Conservation (phyloP, 805 yeast species). For the Saccharomycopsis sp. region DNA sequence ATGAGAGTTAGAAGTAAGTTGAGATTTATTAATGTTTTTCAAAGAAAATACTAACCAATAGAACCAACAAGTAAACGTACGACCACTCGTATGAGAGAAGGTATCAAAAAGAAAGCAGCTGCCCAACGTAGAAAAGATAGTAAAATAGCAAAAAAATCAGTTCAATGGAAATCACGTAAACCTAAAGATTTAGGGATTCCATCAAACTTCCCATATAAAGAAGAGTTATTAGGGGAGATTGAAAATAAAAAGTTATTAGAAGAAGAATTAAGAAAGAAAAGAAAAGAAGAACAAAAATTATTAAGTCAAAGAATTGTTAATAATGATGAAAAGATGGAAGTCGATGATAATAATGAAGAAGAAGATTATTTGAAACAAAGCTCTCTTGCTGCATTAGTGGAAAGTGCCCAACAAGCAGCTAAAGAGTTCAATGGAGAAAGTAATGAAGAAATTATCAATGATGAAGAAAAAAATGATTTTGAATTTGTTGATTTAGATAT, state of each 20-base stretch:
- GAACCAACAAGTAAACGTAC: conserved; percentile 65
- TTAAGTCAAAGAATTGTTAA: conserved; percentile 29
- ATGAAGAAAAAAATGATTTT: conserved; percentile 35
- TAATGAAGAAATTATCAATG: conserved; percentile 31
- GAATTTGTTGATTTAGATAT: conserved; percentile 36
- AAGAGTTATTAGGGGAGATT: conserved; percentile 60
- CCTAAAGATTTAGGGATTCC: conserved; percentile 95
- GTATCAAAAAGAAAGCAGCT: conserved; percentile 89
- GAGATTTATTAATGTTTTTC: background rate
- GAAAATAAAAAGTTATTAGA: conserved; percentile 53
- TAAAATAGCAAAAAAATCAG: conserved; percentile 77
- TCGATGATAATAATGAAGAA: conserved; percentile 30
- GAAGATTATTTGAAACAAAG: conserved; percentile 39
- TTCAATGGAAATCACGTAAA: conserved; percentile 81
- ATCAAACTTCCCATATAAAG: conserved; percentile 88
- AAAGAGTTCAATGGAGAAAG: conserved; percentile 54
- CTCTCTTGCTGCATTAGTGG: conserved; percentile 75
- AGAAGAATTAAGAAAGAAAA: conserved; percentile 40
- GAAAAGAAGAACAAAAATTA: conserved; percentile 31
- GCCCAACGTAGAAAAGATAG: conserved; percentile 83
- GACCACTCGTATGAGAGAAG: conserved; percentile 90
- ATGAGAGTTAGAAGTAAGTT: conserved; percentile 5
- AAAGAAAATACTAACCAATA: background rate
- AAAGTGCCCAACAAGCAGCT: conserved; percentile 86
- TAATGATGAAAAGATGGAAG: conserved; percentile 30